Conservation (phyloP, 2,329 filamentous ascomycete species). For the Arthrinium puccinioides region DNA sequence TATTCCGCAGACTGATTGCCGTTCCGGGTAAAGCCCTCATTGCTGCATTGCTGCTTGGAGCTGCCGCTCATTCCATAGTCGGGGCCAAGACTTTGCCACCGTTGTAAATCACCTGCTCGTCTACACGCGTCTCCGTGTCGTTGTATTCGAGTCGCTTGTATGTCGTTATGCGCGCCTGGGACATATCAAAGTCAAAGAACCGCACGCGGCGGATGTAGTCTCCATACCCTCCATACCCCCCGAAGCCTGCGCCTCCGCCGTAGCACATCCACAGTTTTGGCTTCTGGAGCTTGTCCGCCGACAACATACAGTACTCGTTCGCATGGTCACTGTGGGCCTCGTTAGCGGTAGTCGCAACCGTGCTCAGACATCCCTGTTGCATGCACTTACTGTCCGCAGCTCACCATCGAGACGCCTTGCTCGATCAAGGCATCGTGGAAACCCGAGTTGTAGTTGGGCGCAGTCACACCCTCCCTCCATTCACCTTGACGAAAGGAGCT, state of each 20-base stretch:
- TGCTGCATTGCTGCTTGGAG: too few relatives aligned
- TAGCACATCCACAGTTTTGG: constrained; percentile 97
- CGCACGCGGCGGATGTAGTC: constrained; percentile 77
- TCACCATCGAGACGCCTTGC: constrained; percentile 78
- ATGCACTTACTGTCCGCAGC: constrained; percentile 76
- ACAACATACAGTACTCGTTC: constrained; percentile 90
- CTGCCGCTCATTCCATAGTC: neutral
- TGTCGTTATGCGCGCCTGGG: constrained; percentile 78
- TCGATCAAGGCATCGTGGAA: constrained; percentile 86
- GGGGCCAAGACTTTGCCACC: constrained; percentile 38
- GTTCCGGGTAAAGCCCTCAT: too few relatives aligned
- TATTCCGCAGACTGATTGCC: too few relatives aligned
- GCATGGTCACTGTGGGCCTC: constrained; percentile 65
- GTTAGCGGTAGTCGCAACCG: constrained; percentile 5
- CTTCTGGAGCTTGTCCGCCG: constrained; percentile 42
- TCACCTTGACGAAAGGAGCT: constrained; percentile 58
- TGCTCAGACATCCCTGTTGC: neutral
- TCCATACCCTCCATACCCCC: constrained; percentile 88
- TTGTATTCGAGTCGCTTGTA: constrained; percentile 83
- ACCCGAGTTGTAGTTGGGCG: constrained; percentile 83
- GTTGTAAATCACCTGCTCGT: constrained; percentile 61
- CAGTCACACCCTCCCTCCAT: constrained; percentile 79
- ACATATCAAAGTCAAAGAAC: constrained; percentile 90
- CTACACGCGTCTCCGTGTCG: constrained; percentile 44
- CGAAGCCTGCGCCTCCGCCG: constrained; percentile 83